These are phyloP conservation scores for Funneliformis geosporum DNA, from an alignment of 192 early-diverging fungal species.

Conservation along the genomic window DNA sequence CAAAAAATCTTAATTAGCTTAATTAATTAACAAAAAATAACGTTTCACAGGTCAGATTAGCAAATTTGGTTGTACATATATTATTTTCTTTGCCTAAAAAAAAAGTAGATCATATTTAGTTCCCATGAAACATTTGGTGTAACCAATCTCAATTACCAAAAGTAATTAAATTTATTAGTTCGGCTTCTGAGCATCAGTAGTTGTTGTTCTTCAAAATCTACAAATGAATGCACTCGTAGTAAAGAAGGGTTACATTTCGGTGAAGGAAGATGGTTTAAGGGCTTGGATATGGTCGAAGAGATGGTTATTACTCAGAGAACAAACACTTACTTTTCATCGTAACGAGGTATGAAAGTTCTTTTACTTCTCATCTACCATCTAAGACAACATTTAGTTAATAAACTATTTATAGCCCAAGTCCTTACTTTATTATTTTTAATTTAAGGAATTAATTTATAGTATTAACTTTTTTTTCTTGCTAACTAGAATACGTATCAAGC, in stretches of 20 bases:
- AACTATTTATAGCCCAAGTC: slow-evolving; percentile 15
- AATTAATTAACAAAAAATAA: no score
- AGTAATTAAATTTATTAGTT: background rate
- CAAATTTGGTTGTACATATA: no score
- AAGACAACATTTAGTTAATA: background rate
- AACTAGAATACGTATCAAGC: slow-evolving; percentile 82
- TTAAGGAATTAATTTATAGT: background rate
- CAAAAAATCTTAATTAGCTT: no score
- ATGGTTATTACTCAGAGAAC: slow-evolving; percentile 84
- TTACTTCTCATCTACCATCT: slow-evolving; percentile 20
- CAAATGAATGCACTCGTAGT: slow-evolving; percentile 40
- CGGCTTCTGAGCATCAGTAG: background rate
- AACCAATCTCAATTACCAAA: background rate
- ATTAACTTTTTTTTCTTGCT: background rate
- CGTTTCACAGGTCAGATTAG: no score
- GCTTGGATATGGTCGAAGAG: slow-evolving; percentile 96
- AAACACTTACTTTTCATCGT: slow-evolving; percentile 89
- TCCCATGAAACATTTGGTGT: background rate
- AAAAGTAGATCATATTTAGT: background rate
- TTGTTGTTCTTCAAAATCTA: background rate
- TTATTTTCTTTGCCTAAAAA: no score
- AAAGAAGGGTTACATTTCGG: slow-evolving; percentile 82
- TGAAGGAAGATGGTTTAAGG: slow-evolving; percentile 90
- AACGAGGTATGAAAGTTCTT: slow-evolving; percentile 72
- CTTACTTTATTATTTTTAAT: background rate